These are phyloP conservation scores for Ophiocordyceps camponoti-saundersi DNA, from an alignment of 2,329 filamentous ascomycete genomes.

Conservation along the genomic window DNA sequence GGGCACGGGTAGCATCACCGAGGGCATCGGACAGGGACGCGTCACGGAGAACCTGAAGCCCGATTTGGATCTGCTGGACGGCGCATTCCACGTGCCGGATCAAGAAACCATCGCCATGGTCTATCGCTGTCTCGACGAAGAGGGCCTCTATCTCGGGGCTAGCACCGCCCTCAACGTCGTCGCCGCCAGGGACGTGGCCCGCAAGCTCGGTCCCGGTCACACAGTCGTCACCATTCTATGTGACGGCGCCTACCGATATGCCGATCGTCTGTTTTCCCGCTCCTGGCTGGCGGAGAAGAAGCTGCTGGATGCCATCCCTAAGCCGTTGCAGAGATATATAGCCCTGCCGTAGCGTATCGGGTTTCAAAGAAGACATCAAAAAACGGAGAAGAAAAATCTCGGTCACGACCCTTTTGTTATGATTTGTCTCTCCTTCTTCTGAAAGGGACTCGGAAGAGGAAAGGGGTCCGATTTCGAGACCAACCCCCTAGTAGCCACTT, in stretches of 20 bases:
- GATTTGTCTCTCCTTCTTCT: too few relatives aligned
- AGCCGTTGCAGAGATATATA: conserved; percentile 83
- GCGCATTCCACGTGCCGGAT: conserved; percentile 68
- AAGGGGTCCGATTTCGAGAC: too few relatives aligned
- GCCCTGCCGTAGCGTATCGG: conserved; percentile 51
- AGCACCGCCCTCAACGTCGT: conserved; percentile 91
- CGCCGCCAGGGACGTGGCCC: conserved; percentile 82
- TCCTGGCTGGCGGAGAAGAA: conserved; percentile 85
- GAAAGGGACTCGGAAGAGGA: too few relatives aligned
- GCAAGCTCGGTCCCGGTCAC: conserved; percentile 74
- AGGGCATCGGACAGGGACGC: conserved; percentile 92
- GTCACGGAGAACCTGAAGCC: conserved; percentile 87
- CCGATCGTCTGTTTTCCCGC: conserved; percentile 78
- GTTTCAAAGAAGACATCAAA: background rate
- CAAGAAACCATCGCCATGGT: conserved; percentile 97
- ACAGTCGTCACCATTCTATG: conserved; percentile 89
- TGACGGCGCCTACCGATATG: conserved; percentile 95
- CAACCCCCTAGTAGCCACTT: too few relatives aligned
- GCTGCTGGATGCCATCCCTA: conserved; percentile 62
- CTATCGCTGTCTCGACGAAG: conserved; percentile 87
- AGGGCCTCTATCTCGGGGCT: conserved; percentile 86
- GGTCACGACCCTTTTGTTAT: too few relatives aligned
- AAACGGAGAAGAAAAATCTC: too few relatives aligned
- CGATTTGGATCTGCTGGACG: conserved; percentile 73
- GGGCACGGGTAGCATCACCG: conserved; percentile 76